phyloP scores from a whole-genome alignment of 2,329 filamentous ascomycete species.

The Penicillium carneum region DNA sequence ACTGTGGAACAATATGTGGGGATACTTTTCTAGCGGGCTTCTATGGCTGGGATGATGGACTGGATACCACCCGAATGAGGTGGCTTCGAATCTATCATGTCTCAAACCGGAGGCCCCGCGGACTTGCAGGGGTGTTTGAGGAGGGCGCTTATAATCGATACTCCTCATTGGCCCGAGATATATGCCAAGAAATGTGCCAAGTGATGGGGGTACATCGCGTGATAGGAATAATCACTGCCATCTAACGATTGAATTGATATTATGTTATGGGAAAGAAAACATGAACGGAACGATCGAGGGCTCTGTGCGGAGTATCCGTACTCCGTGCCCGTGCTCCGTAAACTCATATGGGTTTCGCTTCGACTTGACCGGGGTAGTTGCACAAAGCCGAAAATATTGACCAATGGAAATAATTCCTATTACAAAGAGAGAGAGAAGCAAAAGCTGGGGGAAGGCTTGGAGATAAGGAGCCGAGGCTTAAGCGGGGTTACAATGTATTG shows the following conservation, averaged over 20 bases:
- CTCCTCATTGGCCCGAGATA: background rate
- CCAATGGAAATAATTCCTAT: background rate
- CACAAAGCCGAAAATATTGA: background rate
- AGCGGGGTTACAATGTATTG: background rate
- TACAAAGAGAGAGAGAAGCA: background rate
- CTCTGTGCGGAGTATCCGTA: background rate
- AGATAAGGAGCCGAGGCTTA: background rate
- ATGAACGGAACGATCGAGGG: background rate
- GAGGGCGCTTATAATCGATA: background rate
- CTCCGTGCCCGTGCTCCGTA: background rate
- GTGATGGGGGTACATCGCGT: background rate
- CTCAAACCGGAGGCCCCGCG: constrained; percentile 10
- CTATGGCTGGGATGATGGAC: background rate
- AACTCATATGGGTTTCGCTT: background rate
- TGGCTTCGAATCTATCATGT: constrained; percentile 6
- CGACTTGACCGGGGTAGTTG: background rate
- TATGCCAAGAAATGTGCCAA: background rate
- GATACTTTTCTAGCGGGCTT: background rate
- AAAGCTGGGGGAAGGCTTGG: background rate
- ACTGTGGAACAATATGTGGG: constrained; percentile 2
- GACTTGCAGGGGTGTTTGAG: constrained; percentile 4
- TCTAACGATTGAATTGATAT: background rate
- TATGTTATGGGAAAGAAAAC: constrained; percentile 6
- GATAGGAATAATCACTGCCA: background rate
- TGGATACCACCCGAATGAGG: background rate